Evolutionary conservation across 2,329 filamentous ascomycete genomes (phyloP).

Genomic region (Fusarium sp.): DNA sequence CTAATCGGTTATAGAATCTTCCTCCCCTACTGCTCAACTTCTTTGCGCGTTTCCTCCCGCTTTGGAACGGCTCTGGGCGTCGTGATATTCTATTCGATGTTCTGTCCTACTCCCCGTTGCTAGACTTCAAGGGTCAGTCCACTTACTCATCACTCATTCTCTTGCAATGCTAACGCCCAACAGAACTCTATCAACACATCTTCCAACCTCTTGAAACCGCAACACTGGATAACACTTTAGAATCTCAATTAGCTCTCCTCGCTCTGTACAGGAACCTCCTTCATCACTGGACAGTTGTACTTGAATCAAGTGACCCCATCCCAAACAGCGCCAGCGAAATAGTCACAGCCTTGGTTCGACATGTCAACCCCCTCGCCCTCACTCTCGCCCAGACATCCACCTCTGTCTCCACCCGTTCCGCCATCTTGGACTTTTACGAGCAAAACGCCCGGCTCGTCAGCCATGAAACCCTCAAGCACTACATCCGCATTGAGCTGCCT

Average conservation of each 20-base stretch:
- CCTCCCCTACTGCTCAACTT: constrained; percentile 60
- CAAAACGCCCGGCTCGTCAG: constrained; percentile 65
- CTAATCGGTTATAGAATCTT: constrained; percentile 51
- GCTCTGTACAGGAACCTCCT: constrained; percentile 74
- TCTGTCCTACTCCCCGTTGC: constrained; percentile 63
- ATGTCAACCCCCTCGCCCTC: constrained; percentile 65
- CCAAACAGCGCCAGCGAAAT: constrained; percentile 50
- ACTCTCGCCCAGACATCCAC: constrained; percentile 65
- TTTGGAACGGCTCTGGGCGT: constrained; percentile 70
- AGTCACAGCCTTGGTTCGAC: constrained; percentile 55
- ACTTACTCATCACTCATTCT: background rate
- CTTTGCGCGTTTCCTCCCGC: constrained; percentile 61
- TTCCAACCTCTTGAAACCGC: constrained; percentile 62
- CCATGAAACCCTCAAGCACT: constrained; percentile 58
- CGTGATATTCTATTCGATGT: constrained; percentile 65
- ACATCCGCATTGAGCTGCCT: constrained; percentile 74
- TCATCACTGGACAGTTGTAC: constrained; percentile 62
- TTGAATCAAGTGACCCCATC: constrained; percentile 53
- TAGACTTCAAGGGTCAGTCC: constrained; percentile 62
- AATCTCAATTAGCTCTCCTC: constrained; percentile 68
- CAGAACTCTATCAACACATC: constrained; percentile 61
- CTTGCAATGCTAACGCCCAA: constrained; percentile 33
- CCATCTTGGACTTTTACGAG: constrained; percentile 76
- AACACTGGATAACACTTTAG: constrained; percentile 58
- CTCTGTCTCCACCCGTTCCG: constrained; percentile 57